Evolutionary conservation across 164 flowering plant genomes (phyloP), one percentile per base, ranked within the genome.

Genomic region (Vitis rupestris): DNA sequence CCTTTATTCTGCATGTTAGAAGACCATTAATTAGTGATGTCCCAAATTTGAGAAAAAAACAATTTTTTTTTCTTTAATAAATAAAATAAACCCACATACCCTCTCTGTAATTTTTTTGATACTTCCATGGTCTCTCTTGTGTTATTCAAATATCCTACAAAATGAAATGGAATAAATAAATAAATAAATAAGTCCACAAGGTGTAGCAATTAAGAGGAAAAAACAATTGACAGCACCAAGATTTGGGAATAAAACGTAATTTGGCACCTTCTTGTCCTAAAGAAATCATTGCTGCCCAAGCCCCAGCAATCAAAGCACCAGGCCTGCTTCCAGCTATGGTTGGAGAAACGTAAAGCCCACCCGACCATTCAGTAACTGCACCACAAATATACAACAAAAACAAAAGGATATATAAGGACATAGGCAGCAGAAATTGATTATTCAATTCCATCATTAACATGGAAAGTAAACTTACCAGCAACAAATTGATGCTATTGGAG

Each of bases 291-390:
- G 99, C 91, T 9, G 99, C 97, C 99, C 97, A 91, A 69, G 99
- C 97, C 27, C 99, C 98, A 59, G 99, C 99, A 80, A 90, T 88
- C 80, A 94, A 78, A 55, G 93, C 83, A 31, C 99, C 98, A 59
- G 97, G 96, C 80, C 98, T 82, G 86, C 99, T 94, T 53, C 99
- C 99, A 76, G 99, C 99, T 10, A 94, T 84, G 66, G 97, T 90
- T 69, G 98, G 99, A 69, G 99, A 94, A 23, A 92, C 83, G 81
- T 94, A 92, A 9, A 94, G 90, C 65, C 99, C 99, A 65, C 99
- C 99, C 37, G 96, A 86, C 98, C 97, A 92, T 78, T 94, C 99
- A 53, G 97, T 92, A 53, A 94, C 99, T 94, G 87, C 65, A 78
- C 51, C 72, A 77, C 16, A n/a, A 30, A 53, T 19, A 58, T 13